phyloP scores from a whole-genome alignment of 208 protist species.

The Trichomonas tenax region DNA sequence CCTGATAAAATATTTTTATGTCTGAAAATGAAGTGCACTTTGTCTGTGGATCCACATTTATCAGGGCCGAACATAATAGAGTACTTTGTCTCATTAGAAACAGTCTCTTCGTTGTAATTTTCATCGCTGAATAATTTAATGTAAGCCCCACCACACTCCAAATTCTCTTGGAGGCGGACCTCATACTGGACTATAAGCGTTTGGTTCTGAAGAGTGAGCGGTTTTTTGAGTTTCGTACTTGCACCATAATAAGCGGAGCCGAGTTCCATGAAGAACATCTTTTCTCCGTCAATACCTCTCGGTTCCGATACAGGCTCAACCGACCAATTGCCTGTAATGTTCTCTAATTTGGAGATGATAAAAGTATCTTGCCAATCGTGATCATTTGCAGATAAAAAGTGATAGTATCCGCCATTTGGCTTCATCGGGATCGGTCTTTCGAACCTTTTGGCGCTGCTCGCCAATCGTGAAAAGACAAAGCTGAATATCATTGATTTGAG shows the following conservation, averaged over 20 bases:
- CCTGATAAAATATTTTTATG: conserved; percentile 30
- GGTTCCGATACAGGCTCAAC: background rate
- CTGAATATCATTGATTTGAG: too few species aligned
- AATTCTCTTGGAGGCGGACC: conserved; percentile 23
- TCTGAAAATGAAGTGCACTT: conserved; percentile 39
- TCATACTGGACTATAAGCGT: conserved; percentile 35
- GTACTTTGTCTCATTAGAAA: conserved; percentile 35
- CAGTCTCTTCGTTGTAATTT: background rate
- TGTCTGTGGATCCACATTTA: conserved; percentile 33
- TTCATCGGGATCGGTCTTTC: background rate
- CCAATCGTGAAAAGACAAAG: too few species aligned
- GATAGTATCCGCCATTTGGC: background rate
- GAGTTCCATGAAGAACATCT: background rate
- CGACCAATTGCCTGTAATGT: conserved; percentile 9
- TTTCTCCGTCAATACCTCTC: background rate
- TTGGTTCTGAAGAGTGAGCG: background rate
- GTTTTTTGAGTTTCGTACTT: background rate
- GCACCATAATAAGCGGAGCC: background rate
- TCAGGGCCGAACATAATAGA: conserved; percentile 48
- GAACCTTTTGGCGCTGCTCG: background rate
- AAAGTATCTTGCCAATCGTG: background rate
- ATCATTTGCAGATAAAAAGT: background rate
- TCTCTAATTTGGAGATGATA: background rate
- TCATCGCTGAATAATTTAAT: conserved; percentile 35
- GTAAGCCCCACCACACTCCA: conserved; percentile 40